phyloP scores from a whole-genome alignment of 2,329 filamentous ascomycete genomes.

The Geosmithia morbida region DNA sequence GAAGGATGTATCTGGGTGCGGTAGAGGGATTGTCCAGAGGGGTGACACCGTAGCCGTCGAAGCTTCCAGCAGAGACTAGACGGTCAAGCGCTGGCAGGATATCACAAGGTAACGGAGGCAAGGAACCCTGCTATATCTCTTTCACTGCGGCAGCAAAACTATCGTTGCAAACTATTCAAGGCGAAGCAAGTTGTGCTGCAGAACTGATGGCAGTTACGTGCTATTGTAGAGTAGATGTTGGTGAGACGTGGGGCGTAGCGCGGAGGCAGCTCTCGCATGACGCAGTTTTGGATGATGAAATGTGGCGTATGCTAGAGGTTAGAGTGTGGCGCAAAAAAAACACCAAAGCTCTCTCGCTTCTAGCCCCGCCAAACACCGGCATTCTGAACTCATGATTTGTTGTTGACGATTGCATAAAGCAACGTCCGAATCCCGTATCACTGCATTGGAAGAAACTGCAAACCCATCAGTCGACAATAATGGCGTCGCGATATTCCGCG shows the following conservation, averaged over 20 bases:
- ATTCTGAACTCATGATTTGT: background rate
- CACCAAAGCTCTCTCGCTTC: background rate
- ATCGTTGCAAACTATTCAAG: background rate
- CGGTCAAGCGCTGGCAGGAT: background rate
- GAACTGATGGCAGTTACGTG: background rate
- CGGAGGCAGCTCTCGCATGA: slow-evolving; percentile 18
- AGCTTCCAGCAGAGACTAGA: background rate
- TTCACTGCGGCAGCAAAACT: background rate
- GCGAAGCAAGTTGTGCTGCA: background rate
- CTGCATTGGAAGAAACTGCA: background rate
- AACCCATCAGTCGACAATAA: slow-evolving; percentile 10
- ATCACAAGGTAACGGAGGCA: background rate
- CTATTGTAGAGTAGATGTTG: background rate
- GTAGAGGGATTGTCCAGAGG: background rate
- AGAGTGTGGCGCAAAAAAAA: slow-evolving; percentile 1
- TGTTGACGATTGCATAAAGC: background rate
- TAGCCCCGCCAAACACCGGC: background rate
- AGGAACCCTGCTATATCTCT: background rate
- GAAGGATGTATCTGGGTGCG: background rate
- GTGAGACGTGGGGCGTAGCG: slow-evolving; percentile 6
- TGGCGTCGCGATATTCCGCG: slow-evolving; percentile 45
- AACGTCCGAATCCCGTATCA: background rate
- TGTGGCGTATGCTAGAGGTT: slow-evolving; percentile 1
- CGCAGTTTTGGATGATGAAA: slow-evolving; percentile 9
- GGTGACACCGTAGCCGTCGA: background rate